Evolutionary conservation across 2,329 filamentous ascomycete genomes (phyloP), one percentile per base, ranked within the genome.

Genomic region (Cytospora piceae): DNA sequence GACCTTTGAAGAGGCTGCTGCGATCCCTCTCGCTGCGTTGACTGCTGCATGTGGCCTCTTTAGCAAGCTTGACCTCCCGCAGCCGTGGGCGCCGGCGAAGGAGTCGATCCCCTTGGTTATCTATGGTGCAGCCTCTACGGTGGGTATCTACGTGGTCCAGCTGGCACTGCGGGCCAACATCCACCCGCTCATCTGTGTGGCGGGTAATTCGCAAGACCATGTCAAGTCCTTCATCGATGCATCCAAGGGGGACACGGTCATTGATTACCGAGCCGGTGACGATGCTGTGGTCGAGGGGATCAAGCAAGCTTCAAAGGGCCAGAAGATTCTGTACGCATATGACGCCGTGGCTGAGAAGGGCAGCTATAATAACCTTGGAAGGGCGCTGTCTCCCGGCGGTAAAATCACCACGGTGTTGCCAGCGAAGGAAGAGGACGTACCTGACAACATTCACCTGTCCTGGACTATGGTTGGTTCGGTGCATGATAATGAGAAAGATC

Each of bases 261-360:
- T 90, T 65, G 87, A 90, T 76, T 89, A 90, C 74, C 84, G 87
- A 31, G 72, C 78, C 0, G 87, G 86, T 12, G 79, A 84, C 62
- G 83, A 84, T 0, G 79, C 80, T 2, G 77, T 88, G 7, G 76
- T 85, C 0, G 69, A 74, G 63, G 74, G 75, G 20, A 76, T 87
- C 69, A 76, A 79, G 42, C 75, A 78, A 17, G 80, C 79, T 2
- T 75, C 82, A 17, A 74, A 79, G 4, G 75, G 75, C 11, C 69
- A 71, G 15, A 79, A 80, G 67, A 69, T 86, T 20, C 69, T 78
- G 7, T 78, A 87, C 67, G 86, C 85, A 0, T 83, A 83, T 65
- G 88, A 90, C 69, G 83, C 86, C 0, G 81, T 87, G 0, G 80
- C 79, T 1, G 84, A 88, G 69, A 77, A 86, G 15, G 79, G 80